Conservation (phyloP, 352 stramenopile genomes). For the Phytopythium mirpurense region DNA sequence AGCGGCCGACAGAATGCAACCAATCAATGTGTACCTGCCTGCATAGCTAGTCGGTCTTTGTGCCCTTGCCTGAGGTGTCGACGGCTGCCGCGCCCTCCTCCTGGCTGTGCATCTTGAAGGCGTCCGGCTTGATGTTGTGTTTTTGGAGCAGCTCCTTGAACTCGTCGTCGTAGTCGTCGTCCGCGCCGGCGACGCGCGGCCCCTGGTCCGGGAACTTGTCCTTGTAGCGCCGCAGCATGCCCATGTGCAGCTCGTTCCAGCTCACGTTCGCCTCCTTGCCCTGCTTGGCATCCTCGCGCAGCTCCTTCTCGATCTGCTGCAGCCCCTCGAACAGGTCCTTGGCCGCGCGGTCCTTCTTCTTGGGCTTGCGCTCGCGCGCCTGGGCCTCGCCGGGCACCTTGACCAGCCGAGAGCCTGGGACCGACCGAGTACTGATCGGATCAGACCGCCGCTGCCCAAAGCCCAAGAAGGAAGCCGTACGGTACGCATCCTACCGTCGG, state of each 20-base stretch:
- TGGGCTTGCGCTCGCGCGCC: conserved; percentile 14
- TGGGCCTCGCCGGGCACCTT: conserved; percentile 9
- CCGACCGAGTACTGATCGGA: not conserved
- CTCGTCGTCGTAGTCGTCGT: conserved; percentile 79
- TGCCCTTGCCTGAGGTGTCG: conserved; percentile 13
- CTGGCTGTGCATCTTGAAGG: conserved; percentile 37
- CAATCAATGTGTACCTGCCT: too few relatives aligned
- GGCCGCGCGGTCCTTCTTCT: conserved; percentile 28
- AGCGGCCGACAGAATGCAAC: conserved; percentile 3
- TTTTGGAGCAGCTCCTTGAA: conserved; percentile 79
- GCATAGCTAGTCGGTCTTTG: too few relatives aligned
- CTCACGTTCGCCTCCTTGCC: conserved; percentile 48
- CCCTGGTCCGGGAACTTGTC: conserved; percentile 76
- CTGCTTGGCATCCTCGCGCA: conserved; percentile 45
- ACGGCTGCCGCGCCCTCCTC: not conserved
- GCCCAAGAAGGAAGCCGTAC: too few relatives aligned
- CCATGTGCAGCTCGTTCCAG: conserved; percentile 74
- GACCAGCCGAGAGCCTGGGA: conserved; percentile 34
- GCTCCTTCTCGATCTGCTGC: conserved; percentile 66
- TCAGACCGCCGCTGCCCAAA: not conserved
- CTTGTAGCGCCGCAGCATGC: conserved; percentile 72
- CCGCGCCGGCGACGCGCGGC: conserved; percentile 27
- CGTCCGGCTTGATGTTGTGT: conserved; percentile 63
- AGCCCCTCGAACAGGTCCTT: conserved; percentile 76
- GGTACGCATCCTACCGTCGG: too few relatives aligned